Conservation (phyloP, 192 early-diverging fungal species). For the Backusella luteola region DNA sequence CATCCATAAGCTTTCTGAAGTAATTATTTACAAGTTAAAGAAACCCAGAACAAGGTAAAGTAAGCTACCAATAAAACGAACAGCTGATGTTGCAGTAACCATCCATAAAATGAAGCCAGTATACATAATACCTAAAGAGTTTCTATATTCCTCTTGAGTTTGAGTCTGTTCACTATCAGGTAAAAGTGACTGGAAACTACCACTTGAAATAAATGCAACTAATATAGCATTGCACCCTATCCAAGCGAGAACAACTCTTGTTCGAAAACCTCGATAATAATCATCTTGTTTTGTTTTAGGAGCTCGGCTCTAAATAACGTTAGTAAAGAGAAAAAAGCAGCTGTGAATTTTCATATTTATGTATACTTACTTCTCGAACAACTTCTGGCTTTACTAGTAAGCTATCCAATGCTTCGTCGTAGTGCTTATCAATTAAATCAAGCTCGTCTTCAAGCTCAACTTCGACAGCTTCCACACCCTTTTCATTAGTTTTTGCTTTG, state of each 20-base stretch:
- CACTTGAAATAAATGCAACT: conserved; percentile 57
- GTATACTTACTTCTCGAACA: conserved; percentile 14
- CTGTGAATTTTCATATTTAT: neutral
- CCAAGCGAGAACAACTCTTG: conserved; percentile 68
- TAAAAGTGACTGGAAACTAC: conserved; percentile 26
- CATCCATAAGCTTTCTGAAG: neutral
- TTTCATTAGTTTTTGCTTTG: conserved; percentile 30
- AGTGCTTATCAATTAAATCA: conserved; percentile 46
- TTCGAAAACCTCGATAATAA: conserved; percentile 77
- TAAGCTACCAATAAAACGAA: conserved; percentile 78
- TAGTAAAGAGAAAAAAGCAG: neutral
- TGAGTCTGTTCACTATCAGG: neutral
- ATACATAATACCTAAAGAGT: conserved; percentile 49
- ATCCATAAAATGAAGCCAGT: conserved; percentile 88
- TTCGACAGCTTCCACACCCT: conserved; percentile 43
- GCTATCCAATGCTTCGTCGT: conserved; percentile 39
- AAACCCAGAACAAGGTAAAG: conserved; percentile 61
- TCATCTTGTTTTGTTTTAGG: conserved; percentile 62
- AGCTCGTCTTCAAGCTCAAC: conserved; percentile 43
- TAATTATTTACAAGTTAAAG: conserved; percentile 9
- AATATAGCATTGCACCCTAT: conserved; percentile 68
- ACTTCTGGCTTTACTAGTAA: conserved; percentile 40
- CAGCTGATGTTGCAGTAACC: conserved; percentile 65
- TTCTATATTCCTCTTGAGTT: conserved; percentile 11
- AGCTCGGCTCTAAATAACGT: conserved; percentile 25